Percentiles rank a stretch among this genome's conserved stretches.
phyloP scores from a whole-genome alignment of 2,329 filamentous ascomycete species.

The Monosporascus sp. region DNA sequence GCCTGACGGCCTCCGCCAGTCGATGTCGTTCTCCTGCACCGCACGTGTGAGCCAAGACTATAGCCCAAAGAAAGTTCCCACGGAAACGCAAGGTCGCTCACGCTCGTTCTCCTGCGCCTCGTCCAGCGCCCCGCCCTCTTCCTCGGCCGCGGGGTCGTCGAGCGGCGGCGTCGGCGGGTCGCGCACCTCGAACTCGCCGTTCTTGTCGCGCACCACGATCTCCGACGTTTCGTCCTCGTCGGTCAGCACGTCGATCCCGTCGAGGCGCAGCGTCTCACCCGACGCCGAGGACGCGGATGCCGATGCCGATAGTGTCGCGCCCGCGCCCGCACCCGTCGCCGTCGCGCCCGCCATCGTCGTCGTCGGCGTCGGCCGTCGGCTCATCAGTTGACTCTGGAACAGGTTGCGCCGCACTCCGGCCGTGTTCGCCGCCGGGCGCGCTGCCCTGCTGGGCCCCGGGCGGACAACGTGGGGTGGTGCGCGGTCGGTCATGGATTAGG shows the following conservation, averaged over 20 bases:
- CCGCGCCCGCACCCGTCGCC: slow-evolving; percentile 6
- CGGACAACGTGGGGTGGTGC: slow-evolving; percentile 16
- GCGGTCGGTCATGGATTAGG: slow-evolving; percentile 19
- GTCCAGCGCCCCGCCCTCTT: slow-evolving; percentile 50
- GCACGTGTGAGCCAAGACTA: background rate
- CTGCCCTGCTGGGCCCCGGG: slow-evolving; percentile 13
- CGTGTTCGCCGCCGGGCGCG: slow-evolving; percentile 20
- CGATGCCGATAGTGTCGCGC: background rate
- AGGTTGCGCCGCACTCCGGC: slow-evolving; percentile 47
- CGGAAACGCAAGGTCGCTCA: slow-evolving; percentile 14
- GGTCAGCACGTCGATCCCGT: slow-evolving; percentile 36
- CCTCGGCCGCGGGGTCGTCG: slow-evolving; percentile 40
- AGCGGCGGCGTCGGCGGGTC: slow-evolving; percentile 48
- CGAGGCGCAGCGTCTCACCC: slow-evolving; percentile 43
- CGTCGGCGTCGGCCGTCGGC: slow-evolving; percentile 35
- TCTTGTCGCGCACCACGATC: slow-evolving; percentile 57
- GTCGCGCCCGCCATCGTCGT: background rate
- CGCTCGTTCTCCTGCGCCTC: slow-evolving; percentile 53
- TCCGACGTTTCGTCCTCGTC: slow-evolving; percentile 33
- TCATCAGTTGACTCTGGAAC: slow-evolving; percentile 54
- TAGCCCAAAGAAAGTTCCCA: slow-evolving; percentile 8
- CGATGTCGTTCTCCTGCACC: slow-evolving; percentile 51
- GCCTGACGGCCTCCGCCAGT: slow-evolving; percentile 55
- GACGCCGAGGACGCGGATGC: slow-evolving; percentile 29
- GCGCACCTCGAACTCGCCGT: slow-evolving; percentile 57